Evolutionary conservation across 2,329 filamentous ascomycete genomes (phyloP).

Genomic region (Clonostachys sp.): DNA sequence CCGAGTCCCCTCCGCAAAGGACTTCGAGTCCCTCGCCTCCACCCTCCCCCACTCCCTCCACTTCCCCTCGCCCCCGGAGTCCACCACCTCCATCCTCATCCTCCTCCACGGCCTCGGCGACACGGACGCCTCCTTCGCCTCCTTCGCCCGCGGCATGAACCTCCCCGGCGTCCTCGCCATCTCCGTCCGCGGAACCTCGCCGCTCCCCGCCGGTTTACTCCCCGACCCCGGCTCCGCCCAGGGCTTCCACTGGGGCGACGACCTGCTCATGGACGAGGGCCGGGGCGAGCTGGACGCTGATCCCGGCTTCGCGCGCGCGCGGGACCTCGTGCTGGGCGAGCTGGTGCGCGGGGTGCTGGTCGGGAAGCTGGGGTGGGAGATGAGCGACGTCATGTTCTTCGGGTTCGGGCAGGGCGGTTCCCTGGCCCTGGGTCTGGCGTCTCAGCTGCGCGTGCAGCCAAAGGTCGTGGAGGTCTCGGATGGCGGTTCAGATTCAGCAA

Average conservation of each 20-base stretch:
- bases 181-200: conserved; percentile 65
- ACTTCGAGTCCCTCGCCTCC: conserved; percentile 39
- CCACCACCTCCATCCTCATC: conserved; percentile 70
- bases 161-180: conserved; percentile 76
- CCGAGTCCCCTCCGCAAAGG: conserved; percentile 42
- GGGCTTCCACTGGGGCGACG: conserved; percentile 63
- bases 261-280: conserved; percentile 40
- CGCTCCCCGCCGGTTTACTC: conserved; percentile 64
- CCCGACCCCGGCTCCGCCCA: conserved; percentile 11
- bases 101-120: conserved; percentile 85
- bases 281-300: conserved; percentile 54
- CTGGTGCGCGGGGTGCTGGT: conserved; percentile 49
- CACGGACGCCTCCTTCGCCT: conserved; percentile 61
- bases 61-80: conserved; percentile 49
- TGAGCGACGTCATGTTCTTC: conserved; percentile 57
- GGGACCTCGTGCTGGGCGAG: conserved; percentile 37
- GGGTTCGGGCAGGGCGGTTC: conserved; percentile 67
- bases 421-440: conserved; percentile 51
- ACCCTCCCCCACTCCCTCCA: conserved; percentile 38
- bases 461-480: conserved; percentile 25
- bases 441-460: conserved; percentile 27
- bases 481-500: conserved; percentile 3
- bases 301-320: conserved; percentile 52
- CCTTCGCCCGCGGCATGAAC: conserved; percentile 62
- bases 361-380: conserved; percentile 52